phyloP scores from a whole-genome alignment of 371 early-diverging fungal species.

The Dichotomocladium elegans region DNA sequence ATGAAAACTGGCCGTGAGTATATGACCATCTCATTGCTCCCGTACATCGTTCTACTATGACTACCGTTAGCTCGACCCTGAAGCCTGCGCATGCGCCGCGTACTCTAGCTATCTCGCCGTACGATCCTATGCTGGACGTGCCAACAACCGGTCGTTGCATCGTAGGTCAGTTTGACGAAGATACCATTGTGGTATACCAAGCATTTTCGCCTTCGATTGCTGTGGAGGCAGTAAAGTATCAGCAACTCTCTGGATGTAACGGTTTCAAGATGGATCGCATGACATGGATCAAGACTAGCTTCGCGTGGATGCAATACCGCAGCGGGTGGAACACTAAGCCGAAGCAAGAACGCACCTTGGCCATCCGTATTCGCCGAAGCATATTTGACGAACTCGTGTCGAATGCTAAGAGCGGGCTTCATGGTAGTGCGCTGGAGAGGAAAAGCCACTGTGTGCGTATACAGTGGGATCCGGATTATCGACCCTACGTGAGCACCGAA shows the following conservation, averaged over 20 bases:
- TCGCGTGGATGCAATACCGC: slow-evolving; percentile 47
- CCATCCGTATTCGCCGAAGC: slow-evolving; percentile 20
- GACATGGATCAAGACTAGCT: slow-evolving; percentile 48
- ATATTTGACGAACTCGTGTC: slow-evolving; percentile 23
- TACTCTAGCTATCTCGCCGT: slow-evolving; percentile 5
- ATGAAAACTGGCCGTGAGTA: too few relatives aligned
- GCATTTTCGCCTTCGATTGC: slow-evolving; percentile 32
- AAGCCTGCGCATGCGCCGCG: neutral
- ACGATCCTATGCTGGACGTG: neutral
- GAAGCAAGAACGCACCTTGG: slow-evolving; percentile 34
- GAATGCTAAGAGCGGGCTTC: slow-evolving; percentile 17
- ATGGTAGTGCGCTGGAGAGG: slow-evolving; percentile 2
- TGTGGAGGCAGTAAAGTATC: slow-evolving; percentile 17
- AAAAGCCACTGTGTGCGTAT: slow-evolving; percentile 13
- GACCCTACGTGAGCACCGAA: slow-evolving; percentile 9
- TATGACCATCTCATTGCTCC: too few relatives aligned
- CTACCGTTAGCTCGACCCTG: too few relatives aligned
- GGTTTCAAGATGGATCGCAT: slow-evolving; percentile 28
- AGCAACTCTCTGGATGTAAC: slow-evolving; percentile 13
- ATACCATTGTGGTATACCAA: slow-evolving; percentile 39
- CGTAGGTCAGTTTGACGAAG: slow-evolving; percentile 19
- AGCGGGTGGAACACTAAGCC: slow-evolving; percentile 33
- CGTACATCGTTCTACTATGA: too few relatives aligned
- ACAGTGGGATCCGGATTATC: slow-evolving; percentile 49
- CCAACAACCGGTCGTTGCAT: slow-evolving; percentile 14